Evolutionary conservation across 2,329 filamentous ascomycete species (phyloP), one percentile per base, ranked within the genome.

Genomic region (Colletotrichum shisoi): DNA sequence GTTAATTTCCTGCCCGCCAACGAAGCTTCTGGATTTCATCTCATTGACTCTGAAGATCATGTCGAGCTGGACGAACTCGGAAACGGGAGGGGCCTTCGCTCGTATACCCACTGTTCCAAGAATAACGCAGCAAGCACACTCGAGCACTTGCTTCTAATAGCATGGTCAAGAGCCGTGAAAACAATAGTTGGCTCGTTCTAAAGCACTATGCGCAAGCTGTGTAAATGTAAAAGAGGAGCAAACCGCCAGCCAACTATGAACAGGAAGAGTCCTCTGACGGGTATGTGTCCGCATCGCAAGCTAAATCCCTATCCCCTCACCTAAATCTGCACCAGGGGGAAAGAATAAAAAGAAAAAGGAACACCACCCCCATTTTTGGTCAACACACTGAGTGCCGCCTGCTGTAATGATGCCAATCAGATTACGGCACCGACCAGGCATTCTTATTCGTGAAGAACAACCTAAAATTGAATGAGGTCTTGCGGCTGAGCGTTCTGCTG

Each of bases 391-490:
- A 46, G 45, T 53, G 21, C 60, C 12, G 24, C 27, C 42, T 27
- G 40, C 27, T 63, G 56, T 40, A 34, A 53, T 11, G 39, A 53
- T 27, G 64, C 53, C 53, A 44, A 67, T 34, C 24, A 52, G n/a
- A 13, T 24, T 31, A 17, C 53, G 37, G 39, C 27, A 40, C 11
- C 17, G n/a, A 19, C 46, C 40, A 13, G 24, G 31, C 46, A 42
- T n/a, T 17, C 17, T 21, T 58, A 12, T 21, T 34, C 45, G 27
- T 21, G 13, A 24, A 45, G 13, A 21, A 24, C 5, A 21, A 59
- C 37, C 75, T 83, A 89, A 71, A 89, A 88, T 74, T 89, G 86
- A 71, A 89, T 89, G 71, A 89, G 78, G 73, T 89, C 86, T 75
- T 85, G 82, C 69, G 82, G 81, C 72, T 84, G 83, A 51, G 78